Evolutionary conservation across 1,284 basidiomycete species (phyloP), one percentile per base, ranked within the genome.

Genomic region (Spongispora temasekensis): DNA sequence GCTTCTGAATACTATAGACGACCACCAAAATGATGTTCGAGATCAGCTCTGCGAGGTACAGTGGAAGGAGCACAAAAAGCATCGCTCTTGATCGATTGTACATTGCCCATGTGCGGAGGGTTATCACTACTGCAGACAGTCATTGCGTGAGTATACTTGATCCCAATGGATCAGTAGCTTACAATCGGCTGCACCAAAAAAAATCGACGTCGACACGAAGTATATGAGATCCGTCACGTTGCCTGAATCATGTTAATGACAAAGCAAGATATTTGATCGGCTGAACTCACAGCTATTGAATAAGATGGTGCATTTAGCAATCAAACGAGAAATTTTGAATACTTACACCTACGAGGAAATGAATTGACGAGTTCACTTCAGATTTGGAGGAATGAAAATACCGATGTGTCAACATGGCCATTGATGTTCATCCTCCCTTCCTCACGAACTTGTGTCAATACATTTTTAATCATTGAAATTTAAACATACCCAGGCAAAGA

Each of bases 161-260:
- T n/a, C n/a, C 8, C 15, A 4, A 12, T 19, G 3, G n/a, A n/a
- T n/a, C n/a, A 27, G 15, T 5, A 40, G 55, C 65, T 57, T 17
- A 66, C 63, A 42, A 5, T 67, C 53, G 5, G 65, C 63, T 23
- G 59, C 51, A 21, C 48, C 44, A 5, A 65, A 6, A 30, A 66
- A 65, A 10, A 66, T n/a, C 10, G 10, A 52, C 2, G 13, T 56
- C 7, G 58, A 4, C 46, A 23, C 21, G 6, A 5, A 19, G 34
- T 30, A 32, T 9, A 55, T 27, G 27, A 59, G 23, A n/a, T 13
- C 15, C 1, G 59, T 27, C n/a, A n/a, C n/a, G 48, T 57, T 12
- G 30, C 57, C 64, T 63, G 53, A 21, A 1, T 28, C 21, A 34
- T 3, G 23, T 37, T 23, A 8, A 2, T 48, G 42, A 53, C 27